These are phyloP conservation scores for Didymellaceae sp. DNA, from an alignment of 2,329 filamentous ascomycete genomes.

Conservation along the genomic window DNA sequence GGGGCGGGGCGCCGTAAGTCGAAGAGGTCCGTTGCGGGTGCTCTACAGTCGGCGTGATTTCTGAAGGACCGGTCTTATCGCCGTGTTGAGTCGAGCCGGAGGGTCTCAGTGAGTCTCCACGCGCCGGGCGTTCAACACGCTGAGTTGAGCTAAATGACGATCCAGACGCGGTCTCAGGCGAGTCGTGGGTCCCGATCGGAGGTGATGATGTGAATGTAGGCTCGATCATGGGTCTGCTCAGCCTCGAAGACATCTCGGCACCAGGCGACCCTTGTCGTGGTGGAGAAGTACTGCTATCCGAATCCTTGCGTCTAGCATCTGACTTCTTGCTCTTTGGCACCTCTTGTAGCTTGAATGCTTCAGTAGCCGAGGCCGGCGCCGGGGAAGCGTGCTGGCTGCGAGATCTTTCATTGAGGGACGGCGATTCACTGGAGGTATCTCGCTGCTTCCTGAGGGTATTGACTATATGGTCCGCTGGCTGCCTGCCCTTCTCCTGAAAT, in stretches of 20 bases:
- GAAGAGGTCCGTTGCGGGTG: constrained; percentile 52
- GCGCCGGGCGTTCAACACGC: constrained; percentile 57
- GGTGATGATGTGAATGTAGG: constrained; percentile 48
- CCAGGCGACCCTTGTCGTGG: constrained; percentile 49
- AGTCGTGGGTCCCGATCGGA: constrained; percentile 46
- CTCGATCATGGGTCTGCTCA: constrained; percentile 43
- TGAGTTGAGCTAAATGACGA: constrained; percentile 50
- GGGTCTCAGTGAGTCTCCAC: constrained; percentile 67
- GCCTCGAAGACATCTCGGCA: constrained; percentile 47
- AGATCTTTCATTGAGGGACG: constrained; percentile 58
- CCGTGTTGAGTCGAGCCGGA: constrained; percentile 61
- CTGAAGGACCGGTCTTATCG: constrained; percentile 58
- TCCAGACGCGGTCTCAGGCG: constrained; percentile 38
- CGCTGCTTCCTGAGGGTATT: constrained; percentile 59
- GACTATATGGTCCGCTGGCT: constrained; percentile 66
- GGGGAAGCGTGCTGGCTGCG: constrained; percentile 47
- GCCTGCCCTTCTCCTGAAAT: constrained; percentile 82
- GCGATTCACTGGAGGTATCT: constrained; percentile 41
- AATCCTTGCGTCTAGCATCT: constrained; percentile 53
- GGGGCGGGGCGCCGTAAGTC: constrained; percentile 31
- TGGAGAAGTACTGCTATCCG: constrained; percentile 51
- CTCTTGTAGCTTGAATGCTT: constrained; percentile 77
- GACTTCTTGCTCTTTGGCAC: constrained; percentile 71
- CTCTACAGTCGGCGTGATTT: constrained; percentile 50
- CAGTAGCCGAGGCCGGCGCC: constrained; percentile 40